phyloP scores from a whole-genome alignment of 495 filamentous ascomycete genomes.

The Aspergillus diversus region DNA sequence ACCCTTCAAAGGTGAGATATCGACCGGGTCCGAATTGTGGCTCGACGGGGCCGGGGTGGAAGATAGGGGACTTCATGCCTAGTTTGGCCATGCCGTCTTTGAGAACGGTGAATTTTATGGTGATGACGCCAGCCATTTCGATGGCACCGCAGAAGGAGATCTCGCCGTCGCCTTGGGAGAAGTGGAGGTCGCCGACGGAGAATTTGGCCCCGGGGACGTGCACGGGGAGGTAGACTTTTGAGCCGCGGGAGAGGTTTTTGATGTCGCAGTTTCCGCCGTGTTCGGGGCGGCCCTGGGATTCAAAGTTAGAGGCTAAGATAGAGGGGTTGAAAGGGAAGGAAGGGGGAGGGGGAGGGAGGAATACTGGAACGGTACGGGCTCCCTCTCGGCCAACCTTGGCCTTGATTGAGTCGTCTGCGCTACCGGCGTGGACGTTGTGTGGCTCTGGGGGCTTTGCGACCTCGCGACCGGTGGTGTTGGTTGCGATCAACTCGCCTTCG shows the following conservation, averaged over 20 bases:
- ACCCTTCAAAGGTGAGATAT: conserved; percentile 92
- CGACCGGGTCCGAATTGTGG: conserved; percentile 87
- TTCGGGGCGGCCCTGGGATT: conserved; percentile 48
- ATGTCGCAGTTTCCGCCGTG: conserved; percentile 79
- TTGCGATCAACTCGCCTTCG: conserved; percentile 75
- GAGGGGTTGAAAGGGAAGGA: background rate
- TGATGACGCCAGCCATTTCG: conserved; percentile 94
- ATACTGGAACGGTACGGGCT: conserved; percentile 81
- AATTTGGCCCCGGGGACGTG: conserved; percentile 89
- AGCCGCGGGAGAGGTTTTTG: conserved; percentile 85
- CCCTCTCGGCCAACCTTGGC: conserved; percentile 84
- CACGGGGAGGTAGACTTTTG: conserved; percentile 87
- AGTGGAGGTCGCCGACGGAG: conserved; percentile 89
- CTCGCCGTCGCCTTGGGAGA: conserved; percentile 89
- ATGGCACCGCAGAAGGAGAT: conserved; percentile 97
- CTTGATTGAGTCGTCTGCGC: conserved; percentile 61
- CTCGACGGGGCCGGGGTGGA: conserved; percentile 88
- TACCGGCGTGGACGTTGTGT: conserved; percentile 71
- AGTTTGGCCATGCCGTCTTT: conserved; percentile 79
- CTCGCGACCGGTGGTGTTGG: conserved; percentile 64
- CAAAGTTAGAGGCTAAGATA: background rate
- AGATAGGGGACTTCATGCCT: conserved; percentile 85
- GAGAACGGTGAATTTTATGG: conserved; percentile 87
- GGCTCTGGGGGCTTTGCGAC: conserved; percentile 82
- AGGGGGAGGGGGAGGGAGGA: background rate